These are phyloP conservation scores for Pyrus betulifolia DNA, from an alignment of 306 rosid species.

Conservation along the genomic window DNA sequence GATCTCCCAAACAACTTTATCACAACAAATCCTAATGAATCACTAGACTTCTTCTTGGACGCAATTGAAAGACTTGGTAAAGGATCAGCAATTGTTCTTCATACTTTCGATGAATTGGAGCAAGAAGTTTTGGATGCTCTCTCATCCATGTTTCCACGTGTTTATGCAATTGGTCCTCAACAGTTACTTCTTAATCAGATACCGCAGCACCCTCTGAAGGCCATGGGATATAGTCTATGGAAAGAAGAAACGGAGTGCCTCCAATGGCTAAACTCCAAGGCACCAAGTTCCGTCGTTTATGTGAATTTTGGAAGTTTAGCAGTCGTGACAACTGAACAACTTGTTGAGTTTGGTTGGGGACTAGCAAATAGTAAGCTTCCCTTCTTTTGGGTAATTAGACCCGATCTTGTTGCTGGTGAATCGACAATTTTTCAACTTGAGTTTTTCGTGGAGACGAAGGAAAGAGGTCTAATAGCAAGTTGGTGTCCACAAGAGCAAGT, in stretches of 20 bases:
- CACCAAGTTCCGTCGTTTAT: conserved; percentile 3
- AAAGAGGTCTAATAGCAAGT: conserved; percentile 7
- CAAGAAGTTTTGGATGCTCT: conserved; percentile 1
- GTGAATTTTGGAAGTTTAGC: conserved; percentile 10
- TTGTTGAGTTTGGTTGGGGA: conserved; percentile 6
- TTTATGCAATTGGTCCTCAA: conserved; percentile 7
- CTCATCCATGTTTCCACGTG: neutral
- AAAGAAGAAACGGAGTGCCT: conserved; percentile 11
- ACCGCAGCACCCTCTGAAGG: neutral
- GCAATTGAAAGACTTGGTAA: neutral
- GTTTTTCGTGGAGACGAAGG: neutral
- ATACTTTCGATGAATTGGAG: conserved; percentile 7
- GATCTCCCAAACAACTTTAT: neutral
- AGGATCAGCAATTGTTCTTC: neutral
- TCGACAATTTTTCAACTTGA: neutral
- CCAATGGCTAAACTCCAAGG: conserved; percentile 1
- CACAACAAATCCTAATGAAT: neutral
- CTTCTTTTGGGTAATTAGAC: conserved; percentile 12
- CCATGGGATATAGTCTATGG: conserved; percentile 2
- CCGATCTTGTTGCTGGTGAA: neutral
- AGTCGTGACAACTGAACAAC: neutral
- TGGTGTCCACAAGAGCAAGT: conserved; percentile 17
- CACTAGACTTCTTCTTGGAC: neutral
- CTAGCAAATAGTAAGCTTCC: conserved; percentile 7
- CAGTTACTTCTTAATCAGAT: neutral